Evolutionary conservation across 495 filamentous ascomycete species (phyloP).

Genomic region (Penicillium atrosanguineum): DNA sequence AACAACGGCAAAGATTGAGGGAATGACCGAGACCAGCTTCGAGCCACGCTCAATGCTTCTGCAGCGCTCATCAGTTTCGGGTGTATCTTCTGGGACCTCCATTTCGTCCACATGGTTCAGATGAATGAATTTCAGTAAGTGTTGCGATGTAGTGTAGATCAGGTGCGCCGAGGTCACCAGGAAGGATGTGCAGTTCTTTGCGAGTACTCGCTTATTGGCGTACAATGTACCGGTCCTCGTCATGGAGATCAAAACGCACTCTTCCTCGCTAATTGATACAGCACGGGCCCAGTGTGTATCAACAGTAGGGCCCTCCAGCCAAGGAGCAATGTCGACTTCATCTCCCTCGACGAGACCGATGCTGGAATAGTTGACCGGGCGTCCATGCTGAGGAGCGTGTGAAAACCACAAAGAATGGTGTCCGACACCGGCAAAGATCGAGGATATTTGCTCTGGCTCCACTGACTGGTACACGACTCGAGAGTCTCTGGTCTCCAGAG

Average conservation of each 20-base stretch:
- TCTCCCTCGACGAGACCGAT: constrained; percentile 19
- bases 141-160: constrained; percentile 86
- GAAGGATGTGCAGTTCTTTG: constrained; percentile 89
- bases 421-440: constrained; percentile 37
- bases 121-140: constrained; percentile 92
- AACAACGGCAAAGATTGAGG: constrained; percentile 74
- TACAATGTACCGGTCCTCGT: constrained; percentile 73
- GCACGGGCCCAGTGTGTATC: constrained; percentile 43
- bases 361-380: constrained; percentile 31
- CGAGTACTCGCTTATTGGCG: constrained; percentile 68
- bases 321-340: constrained; percentile 21
- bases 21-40: constrained; percentile 83
- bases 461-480: constrained; percentile 30
- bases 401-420: constrained; percentile 46
- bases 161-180: constrained; percentile 77
- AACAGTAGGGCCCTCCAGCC: constrained; percentile 31
- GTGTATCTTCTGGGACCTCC: constrained; percentile 81
- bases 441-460: constrained; percentile 37
- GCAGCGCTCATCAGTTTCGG: constrained; percentile 89
- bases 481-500: constrained; percentile 36
- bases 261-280: constrained; percentile 37
- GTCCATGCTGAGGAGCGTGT: constrained; percentile 23
- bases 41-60: constrained; percentile 89
- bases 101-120: constrained; percentile 65
- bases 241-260: constrained; percentile 49